A percentile compares a stretch with the other conserved stretches of the same genome.
Conservation (phyloP, 805 yeast species). For the Myxozyma geophila region DNA sequence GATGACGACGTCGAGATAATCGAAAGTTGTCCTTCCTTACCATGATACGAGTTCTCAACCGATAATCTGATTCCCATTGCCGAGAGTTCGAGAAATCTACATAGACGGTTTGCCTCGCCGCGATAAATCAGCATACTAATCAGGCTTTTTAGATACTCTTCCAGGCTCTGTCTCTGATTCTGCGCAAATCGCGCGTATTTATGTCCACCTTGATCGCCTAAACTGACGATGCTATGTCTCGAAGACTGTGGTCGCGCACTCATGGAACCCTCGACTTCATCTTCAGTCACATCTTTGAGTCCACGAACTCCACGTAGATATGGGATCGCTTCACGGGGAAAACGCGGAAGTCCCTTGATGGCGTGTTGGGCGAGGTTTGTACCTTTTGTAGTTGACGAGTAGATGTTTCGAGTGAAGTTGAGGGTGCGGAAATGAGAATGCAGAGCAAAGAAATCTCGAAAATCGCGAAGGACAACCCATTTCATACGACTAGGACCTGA, state of each 20-base stretch:
- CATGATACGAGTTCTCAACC: slow-evolving; percentile 77
- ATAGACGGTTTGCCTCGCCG: slow-evolving; percentile 80
- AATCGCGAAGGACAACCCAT: slow-evolving; percentile 78
- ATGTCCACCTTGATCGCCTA: slow-evolving; percentile 1
- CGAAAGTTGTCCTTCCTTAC: slow-evolving; percentile 86
- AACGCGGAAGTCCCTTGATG: slow-evolving; percentile 46
- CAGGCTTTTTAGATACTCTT: slow-evolving; percentile 68
- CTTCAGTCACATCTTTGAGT: slow-evolving; percentile 16
- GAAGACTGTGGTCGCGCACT: slow-evolving; percentile 8
- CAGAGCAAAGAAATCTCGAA: slow-evolving; percentile 70
- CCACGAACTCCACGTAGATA: slow-evolving; percentile 36
- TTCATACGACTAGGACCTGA: slow-evolving; percentile 74
- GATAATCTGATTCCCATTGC: slow-evolving; percentile 83
- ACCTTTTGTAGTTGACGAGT: slow-evolving; percentile 23
- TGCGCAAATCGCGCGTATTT: slow-evolving; percentile 26
- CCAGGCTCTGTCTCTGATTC: slow-evolving; percentile 51
- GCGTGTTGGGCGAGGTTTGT: slow-evolving; percentile 38
- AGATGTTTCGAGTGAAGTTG: slow-evolving; percentile 43
- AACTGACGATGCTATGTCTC: slow-evolving; percentile 6
- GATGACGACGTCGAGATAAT: slow-evolving; percentile 81
- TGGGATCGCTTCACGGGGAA: slow-evolving; percentile 48
- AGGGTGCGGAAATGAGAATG: slow-evolving; percentile 70
- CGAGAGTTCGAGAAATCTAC: slow-evolving; percentile 88
- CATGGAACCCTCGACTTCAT: slow-evolving; percentile 11
- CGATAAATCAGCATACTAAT: slow-evolving; percentile 63